Conservation (phyloP, 495 filamentous ascomycete species). For the Pseudevernia furfuracea region DNA sequence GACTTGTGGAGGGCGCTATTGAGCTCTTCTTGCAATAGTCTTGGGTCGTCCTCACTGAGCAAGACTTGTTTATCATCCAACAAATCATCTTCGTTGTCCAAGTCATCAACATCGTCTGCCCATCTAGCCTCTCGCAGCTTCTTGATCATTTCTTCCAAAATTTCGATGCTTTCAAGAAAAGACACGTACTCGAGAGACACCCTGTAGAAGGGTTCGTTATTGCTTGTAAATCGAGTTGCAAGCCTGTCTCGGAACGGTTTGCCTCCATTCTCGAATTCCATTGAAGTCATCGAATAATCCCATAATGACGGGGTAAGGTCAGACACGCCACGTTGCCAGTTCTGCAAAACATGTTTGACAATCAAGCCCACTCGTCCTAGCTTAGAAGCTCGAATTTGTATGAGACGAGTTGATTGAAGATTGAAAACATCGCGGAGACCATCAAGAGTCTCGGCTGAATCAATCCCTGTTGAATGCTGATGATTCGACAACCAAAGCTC, state of each 20-base stretch:
- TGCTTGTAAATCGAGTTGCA: slow-evolving; percentile 51
- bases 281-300: slow-evolving; percentile 47
- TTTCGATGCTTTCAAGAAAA: slow-evolving; percentile 60
- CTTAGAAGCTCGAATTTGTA: slow-evolving; percentile 50
- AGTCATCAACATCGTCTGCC: slow-evolving; percentile 68
- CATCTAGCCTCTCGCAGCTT: slow-evolving; percentile 61
- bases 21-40: slow-evolving; percentile 53
- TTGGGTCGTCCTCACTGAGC: slow-evolving; percentile 67
- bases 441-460: slow-evolving; percentile 56
- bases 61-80: slow-evolving; percentile 44
- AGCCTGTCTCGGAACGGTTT: slow-evolving; percentile 46
- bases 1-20: slow-evolving; percentile 48
- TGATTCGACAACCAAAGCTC: slow-evolving; percentile 60
- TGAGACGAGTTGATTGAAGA: slow-evolving; percentile 48
- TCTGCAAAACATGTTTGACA: slow-evolving; percentile 39
- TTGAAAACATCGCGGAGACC: slow-evolving; percentile 63
- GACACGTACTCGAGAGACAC: slow-evolving; percentile 53
- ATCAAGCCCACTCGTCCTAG: slow-evolving; percentile 47
- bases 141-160: slow-evolving; percentile 53
- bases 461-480: slow-evolving; percentile 40
- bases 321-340: slow-evolving; percentile 47
- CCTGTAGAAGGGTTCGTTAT: slow-evolving; percentile 54
- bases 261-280: slow-evolving; percentile 50
- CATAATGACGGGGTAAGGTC: slow-evolving; percentile 47
- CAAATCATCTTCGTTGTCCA: slow-evolving; percentile 64